phyloP scores from a whole-genome alignment of 805 yeast species.

The Wickerhamomyces strasburgensis region DNA sequence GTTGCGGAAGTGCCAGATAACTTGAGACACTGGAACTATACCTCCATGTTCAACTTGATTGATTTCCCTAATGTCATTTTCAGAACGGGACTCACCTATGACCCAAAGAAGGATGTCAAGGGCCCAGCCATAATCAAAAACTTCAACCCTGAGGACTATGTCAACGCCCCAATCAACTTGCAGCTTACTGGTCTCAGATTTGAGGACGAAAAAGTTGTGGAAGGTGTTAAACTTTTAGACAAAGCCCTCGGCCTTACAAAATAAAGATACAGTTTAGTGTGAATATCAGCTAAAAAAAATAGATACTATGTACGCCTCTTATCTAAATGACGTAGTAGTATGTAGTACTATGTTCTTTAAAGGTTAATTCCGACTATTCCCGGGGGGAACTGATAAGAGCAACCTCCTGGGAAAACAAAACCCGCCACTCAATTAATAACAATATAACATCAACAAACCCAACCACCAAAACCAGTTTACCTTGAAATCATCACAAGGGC shows the following conservation, averaged over 20 bases:
- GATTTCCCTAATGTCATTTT: constrained; percentile 66
- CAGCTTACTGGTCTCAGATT: constrained; percentile 47
- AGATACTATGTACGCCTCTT: neutral
- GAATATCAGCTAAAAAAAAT: too few relatives aligned
- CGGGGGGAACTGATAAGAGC: too few relatives aligned
- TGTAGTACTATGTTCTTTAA: too few relatives aligned
- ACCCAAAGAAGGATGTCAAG: constrained; percentile 47
- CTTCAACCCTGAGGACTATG: constrained; percentile 25
- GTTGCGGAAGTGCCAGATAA: constrained; percentile 65
- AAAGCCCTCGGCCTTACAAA: constrained; percentile 26
- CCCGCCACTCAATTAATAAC: too few relatives aligned
- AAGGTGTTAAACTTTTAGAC: constrained; percentile 38
- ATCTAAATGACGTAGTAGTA: too few relatives aligned
- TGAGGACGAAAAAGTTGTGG: constrained; percentile 45
- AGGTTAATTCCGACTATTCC: too few relatives aligned
- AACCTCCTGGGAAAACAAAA: too few relatives aligned
- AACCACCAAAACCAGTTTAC: too few relatives aligned
- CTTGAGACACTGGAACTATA: constrained; percentile 74
- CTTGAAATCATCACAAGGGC: too few relatives aligned
- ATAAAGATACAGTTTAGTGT: too few relatives aligned
- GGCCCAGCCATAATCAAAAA: constrained; percentile 26
- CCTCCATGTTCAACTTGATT: constrained; percentile 64
- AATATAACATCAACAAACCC: too few relatives aligned
- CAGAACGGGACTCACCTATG: constrained; percentile 61
- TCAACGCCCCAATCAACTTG: constrained; percentile 44